These are phyloP conservation scores for Saccharomyces mikatae DNA, from an alignment of 805 yeast genomes.

Conservation along the genomic window DNA sequence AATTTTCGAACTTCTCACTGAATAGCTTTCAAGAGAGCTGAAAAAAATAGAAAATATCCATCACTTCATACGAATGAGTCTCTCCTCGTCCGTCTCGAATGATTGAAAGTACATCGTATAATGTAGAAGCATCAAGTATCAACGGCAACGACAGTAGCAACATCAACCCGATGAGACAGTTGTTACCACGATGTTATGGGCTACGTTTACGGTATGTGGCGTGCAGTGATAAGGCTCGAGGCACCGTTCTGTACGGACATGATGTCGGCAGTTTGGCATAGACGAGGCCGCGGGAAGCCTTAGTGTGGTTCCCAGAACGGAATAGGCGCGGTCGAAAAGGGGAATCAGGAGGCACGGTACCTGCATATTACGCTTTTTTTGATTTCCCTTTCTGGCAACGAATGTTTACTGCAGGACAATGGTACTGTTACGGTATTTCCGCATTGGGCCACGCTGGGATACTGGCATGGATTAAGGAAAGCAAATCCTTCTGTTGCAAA, in stretches of 20 bases:
- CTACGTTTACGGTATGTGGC: not conserved
- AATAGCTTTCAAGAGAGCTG: not conserved
- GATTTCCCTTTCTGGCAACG: not conserved
- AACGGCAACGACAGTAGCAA: not conserved
- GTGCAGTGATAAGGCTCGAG: not conserved
- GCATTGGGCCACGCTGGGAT: not conserved
- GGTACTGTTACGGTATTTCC: not conserved
- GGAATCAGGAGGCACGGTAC: not conserved
- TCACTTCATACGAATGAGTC: not conserved
- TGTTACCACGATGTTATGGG: not conserved
- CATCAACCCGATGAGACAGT: not conserved
- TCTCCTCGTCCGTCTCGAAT: not conserved
- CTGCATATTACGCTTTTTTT: not conserved
- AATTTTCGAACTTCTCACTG: not conserved
- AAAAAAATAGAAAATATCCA: conserved; percentile 2
- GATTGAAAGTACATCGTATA: not conserved
- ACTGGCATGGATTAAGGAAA: not conserved
- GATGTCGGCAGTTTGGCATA: not conserved
- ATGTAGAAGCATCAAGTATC: not conserved
- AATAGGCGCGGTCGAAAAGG: not conserved
- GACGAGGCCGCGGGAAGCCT: not conserved
- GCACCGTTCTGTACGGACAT: not conserved
- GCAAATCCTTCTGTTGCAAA: not conserved
- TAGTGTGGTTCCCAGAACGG: not conserved
- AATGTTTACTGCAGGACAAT: not conserved